Evolutionary conservation across 2,329 filamentous ascomycete genomes (phyloP), one percentile per base, ranked within the genome.

Genomic region (Onygenales sp.): DNA sequence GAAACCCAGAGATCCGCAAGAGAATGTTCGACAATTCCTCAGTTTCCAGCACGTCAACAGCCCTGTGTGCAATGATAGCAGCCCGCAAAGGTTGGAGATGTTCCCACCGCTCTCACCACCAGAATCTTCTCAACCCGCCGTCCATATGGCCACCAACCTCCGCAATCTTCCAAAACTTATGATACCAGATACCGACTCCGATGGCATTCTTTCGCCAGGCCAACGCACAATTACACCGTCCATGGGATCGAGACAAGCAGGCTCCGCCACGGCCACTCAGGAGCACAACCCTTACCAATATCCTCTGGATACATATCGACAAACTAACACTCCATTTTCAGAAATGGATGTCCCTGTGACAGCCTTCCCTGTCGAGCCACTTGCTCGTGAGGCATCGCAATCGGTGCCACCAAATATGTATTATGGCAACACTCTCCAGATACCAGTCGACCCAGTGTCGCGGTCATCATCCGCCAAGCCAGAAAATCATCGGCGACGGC

Each of bases 361-460:
- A 0, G 80, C 85, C 2, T 76, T 91, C 43, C 81, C 82, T 1
- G 62, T 83, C 13, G 87, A 85, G 0, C 87, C 87, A 6, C 77
- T 95, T 34, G 78, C 85, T 44, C 86, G 92, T 49, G 86, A 93
- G 63, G 76, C 78, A 46, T 95, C 89, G 31, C 89, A 95, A 69
- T 96, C 91, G 4, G 92, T 96, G 0, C 92, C 92, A 43, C 92
- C 92, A 6, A 85, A 95, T 71, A 95, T 96, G 90, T 85, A 83
- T 66, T 95, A 86, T 74, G 81, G 83, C 34, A 67, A 74, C 56
- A 66, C 58, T 4, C 48, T 50, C 27, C 43, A 64, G 54, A 62
- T 67, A 56, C 59, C 54, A 21, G 54, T 57, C 31, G 74, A 78
- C 42, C 75, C 76, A 49, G 65, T 77, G 42, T 59, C 68, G 56